Conservation (phyloP, 192 early-diverging fungal genomes). For the Backusella tarrabulga region DNA sequence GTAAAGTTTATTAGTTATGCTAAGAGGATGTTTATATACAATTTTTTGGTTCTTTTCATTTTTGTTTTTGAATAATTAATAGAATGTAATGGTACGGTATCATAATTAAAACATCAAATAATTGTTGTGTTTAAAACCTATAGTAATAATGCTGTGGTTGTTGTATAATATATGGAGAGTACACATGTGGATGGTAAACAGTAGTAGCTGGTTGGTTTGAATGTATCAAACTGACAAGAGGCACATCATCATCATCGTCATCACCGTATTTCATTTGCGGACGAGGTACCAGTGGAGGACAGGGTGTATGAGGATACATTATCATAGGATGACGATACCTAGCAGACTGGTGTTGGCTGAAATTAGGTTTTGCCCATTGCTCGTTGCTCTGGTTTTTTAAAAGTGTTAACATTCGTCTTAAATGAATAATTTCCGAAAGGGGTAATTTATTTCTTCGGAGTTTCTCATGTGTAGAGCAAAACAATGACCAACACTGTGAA, state of each 20-base stretch:
- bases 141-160: neutral
- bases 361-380: neutral
- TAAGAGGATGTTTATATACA: neutral
- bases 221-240: neutral
- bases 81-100: neutral
- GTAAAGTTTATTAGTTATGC: neutral
- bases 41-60: neutral
- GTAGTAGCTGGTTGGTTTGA: neutral
- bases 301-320: neutral
- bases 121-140: neutral
- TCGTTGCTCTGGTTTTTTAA: neutral
- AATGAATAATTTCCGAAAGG: conserved; percentile 3
- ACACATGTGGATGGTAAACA: neutral
- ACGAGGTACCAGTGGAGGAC: neutral
- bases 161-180: neutral
- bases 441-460: conserved; percentile 4
- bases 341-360: neutral
- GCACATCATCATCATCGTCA: neutral
- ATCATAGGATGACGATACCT: neutral
- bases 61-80: neutral
- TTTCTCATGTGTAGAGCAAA: neutral
- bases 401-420: neutral
- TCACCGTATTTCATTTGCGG: neutral
- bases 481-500: neutral
- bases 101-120: neutral